phyloP scores from a whole-genome alignment of 2,329 filamentous ascomycete species.

The Beauveria sp. region DNA sequence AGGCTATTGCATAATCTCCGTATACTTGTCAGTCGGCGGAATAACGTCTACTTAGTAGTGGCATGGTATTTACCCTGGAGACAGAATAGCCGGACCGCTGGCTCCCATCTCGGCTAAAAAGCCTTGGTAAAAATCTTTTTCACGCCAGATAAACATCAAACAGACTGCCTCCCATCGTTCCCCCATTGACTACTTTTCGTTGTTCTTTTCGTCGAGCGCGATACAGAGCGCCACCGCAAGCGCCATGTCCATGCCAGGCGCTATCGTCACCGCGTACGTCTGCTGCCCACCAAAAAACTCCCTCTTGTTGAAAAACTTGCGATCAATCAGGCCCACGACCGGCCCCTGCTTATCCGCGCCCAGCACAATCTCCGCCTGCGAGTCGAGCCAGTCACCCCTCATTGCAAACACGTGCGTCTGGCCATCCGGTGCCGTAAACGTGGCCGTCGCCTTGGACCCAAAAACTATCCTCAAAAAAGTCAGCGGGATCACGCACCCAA shows the following conservation, averaged over 20 bases:
- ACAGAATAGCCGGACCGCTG: too few relatives aligned
- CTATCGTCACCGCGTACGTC: constrained; percentile 57
- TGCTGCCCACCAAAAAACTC: constrained; percentile 55
- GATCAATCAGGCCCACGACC: constrained; percentile 50
- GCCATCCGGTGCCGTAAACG: constrained; percentile 44
- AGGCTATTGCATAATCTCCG: too few relatives aligned
- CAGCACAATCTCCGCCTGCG: constrained; percentile 45
- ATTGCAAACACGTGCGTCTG: constrained; percentile 42
- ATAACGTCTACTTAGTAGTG: too few relatives aligned
- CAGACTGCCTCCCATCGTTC: too few relatives aligned
- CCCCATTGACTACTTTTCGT: constrained; percentile 17
- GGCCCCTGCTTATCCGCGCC: constrained; percentile 39
- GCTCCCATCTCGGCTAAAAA: too few relatives aligned
- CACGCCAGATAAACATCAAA: neutral
- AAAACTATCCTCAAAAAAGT: constrained; percentile 31
- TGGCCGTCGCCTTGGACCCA: constrained; percentile 46
- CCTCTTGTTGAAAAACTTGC: constrained; percentile 49
- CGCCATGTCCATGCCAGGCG: constrained; percentile 58
- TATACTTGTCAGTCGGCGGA: too few relatives aligned
- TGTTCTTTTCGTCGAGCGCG: constrained; percentile 58
- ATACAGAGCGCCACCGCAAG: constrained; percentile 61
- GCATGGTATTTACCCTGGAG: too few relatives aligned
- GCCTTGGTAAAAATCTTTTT: too few relatives aligned
- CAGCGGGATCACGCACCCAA: too few relatives aligned
- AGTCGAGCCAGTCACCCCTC: constrained; percentile 55